phyloP scores from a whole-genome alignment of 805 yeast species.

The Monosporozyma aquatica region DNA sequence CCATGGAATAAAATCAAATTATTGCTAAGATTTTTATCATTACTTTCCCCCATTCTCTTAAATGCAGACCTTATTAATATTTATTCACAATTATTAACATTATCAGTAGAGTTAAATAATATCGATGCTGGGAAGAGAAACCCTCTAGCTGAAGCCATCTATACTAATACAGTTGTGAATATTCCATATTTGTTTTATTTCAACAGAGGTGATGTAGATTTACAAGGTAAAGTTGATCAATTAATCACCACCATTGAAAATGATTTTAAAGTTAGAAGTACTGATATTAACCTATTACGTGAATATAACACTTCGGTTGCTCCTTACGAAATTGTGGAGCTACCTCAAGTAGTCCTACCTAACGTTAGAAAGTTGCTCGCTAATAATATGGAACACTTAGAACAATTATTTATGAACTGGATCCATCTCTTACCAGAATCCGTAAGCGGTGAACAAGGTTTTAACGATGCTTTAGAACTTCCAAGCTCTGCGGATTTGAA shows the following conservation, averaged over 20 bases:
- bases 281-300: conserved; percentile 18
- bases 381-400: conserved; percentile 35
- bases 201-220: conserved; percentile 25
- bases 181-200: conserved; percentile 55
- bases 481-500: conserved; percentile 33
- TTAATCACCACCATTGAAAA: conserved; percentile 38
- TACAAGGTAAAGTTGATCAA: conserved; percentile 33
- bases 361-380: conserved; percentile 36
- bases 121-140: conserved; percentile 33
- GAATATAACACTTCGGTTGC: conserved; percentile 18
- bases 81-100: conserved; percentile 43
- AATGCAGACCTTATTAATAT: conserved; percentile 42
- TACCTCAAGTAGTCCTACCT: conserved; percentile 44
- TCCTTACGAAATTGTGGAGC: conserved; percentile 45
- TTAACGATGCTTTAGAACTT: conserved; percentile 27
- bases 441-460: conserved; percentile 26
- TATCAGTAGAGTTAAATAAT: conserved; percentile 49
- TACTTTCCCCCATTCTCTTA: conserved; percentile 52
- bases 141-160: conserved; percentile 61
- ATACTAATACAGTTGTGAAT: conserved; percentile 49
- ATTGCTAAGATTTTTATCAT: conserved; percentile 57
- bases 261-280: conserved; percentile 15
- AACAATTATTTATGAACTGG: conserved; percentile 34
- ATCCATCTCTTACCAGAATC: conserved; percentile 27
- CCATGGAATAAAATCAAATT: conserved; percentile 65